phyloP scores from a whole-genome alignment of 306 rosid genomes.

The Psophocarpus tetragonolobus region DNA sequence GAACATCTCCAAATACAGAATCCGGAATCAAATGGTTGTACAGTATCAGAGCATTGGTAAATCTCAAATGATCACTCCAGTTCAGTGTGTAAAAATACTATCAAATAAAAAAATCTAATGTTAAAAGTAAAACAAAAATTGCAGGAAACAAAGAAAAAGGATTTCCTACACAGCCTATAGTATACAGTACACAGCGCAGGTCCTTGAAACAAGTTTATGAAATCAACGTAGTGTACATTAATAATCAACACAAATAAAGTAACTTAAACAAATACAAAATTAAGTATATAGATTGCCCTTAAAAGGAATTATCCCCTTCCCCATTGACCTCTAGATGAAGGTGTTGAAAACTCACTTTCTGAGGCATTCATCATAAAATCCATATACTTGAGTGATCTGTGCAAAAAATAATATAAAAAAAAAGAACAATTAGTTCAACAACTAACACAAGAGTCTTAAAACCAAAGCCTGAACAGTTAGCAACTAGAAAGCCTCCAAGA shows the following conservation, averaged over 20 bases:
- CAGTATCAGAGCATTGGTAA: neutral
- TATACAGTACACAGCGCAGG: neutral
- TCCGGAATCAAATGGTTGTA: neutral
- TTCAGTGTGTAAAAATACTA: neutral
- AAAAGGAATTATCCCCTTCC: neutral
- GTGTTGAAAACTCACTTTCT: constrained; percentile 73
- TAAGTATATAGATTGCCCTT: neutral
- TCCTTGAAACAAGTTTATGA: neutral
- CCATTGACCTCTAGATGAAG: constrained; percentile 34
- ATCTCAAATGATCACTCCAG: neutral
- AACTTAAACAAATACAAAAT: neutral
- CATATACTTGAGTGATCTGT: constrained; percentile 97
- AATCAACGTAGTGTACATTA: neutral
- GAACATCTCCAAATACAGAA: neutral
- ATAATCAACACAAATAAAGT: neutral
- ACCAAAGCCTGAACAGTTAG: neutral
- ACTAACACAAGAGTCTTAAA: constrained; percentile 3
- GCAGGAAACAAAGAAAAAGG: neutral
- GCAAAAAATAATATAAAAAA: neutral
- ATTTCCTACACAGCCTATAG: neutral
- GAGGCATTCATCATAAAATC: constrained; percentile 90
- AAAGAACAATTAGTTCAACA: constrained; percentile 39
- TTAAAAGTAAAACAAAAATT: neutral
- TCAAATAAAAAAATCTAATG: neutral
- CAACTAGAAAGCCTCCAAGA: constrained; percentile 1